A percentile compares a stretch with the other conserved stretches of the same genome.
phyloP scores from a whole-genome alignment of 352 stramenopile species.

The Globisporangium spinosum region DNA sequence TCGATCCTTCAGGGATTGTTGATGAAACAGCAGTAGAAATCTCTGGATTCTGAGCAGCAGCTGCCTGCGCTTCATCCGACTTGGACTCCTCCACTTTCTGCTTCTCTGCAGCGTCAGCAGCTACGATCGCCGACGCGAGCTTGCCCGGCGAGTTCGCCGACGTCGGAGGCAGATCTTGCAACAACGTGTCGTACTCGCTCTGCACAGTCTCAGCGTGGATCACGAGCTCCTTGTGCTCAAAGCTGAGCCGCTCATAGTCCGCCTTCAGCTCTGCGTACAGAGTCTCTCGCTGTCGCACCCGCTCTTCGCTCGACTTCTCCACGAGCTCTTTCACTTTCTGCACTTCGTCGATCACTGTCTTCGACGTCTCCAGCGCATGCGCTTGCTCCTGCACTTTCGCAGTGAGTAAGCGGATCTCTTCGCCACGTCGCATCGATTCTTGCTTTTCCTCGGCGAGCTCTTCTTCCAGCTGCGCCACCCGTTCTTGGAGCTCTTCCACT shows the following conservation, averaged over 20 bases:
- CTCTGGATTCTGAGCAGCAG: constrained; percentile 5
- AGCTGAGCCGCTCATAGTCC: constrained; percentile 76
- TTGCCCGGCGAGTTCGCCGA: constrained; percentile 35
- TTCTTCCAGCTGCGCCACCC: constrained; percentile 66
- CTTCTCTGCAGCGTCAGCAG: constrained; percentile 31
- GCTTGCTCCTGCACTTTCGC: constrained; percentile 63
- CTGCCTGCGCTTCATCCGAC: constrained; percentile 16
- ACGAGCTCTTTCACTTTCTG: constrained; percentile 67
- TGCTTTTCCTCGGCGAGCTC: constrained; percentile 77
- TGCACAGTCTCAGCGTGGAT: constrained; percentile 80
- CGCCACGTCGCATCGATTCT: constrained; percentile 65
- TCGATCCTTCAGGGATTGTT: neutral
- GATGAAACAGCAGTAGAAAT: neutral
- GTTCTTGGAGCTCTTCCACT: constrained; percentile 70
- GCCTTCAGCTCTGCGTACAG: constrained; percentile 49
- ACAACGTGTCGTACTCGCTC: constrained; percentile 57
- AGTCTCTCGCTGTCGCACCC: constrained; percentile 58
- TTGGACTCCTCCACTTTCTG: constrained; percentile 22
- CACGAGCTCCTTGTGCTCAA: constrained; percentile 77
- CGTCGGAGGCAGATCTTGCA: constrained; percentile 49
- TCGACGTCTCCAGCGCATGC: constrained; percentile 51
- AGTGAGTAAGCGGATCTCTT: constrained; percentile 70
- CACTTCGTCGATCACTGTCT: constrained; percentile 58
- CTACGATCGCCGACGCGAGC: constrained; percentile 27
- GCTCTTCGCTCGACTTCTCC: constrained; percentile 60